Evolutionary conservation across 306 rosid genomes (phyloP).

Genomic region (Cicer pinnatifidum): DNA sequence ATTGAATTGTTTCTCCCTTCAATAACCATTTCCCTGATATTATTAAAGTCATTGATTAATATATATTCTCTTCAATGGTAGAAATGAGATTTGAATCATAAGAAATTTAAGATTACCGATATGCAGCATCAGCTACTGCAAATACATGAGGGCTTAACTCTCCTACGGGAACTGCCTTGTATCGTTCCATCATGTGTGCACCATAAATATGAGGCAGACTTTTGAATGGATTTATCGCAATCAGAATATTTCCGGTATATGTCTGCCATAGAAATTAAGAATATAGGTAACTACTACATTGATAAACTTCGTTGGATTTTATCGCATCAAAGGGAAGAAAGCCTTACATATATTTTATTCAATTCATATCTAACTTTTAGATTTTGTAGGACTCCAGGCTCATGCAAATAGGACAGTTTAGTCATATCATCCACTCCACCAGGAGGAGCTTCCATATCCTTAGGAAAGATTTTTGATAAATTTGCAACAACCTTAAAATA

Average conservation of each 20-base stretch:
- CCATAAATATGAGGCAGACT: conserved; percentile 91
- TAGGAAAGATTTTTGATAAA: conserved; percentile 70
- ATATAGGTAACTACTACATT: conserved; percentile 32
- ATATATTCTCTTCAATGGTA: conserved; percentile 39
- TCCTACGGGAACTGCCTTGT: conserved; percentile 96
- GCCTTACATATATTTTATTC: conserved; percentile 90
- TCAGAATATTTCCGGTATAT: conserved; percentile 95
- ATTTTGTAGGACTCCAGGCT: conserved; percentile 96
- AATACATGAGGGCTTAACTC: conserved; percentile 98
- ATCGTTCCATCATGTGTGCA: conserved; percentile 96
- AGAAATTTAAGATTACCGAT: conserved; percentile 61
- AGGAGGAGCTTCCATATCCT: conserved; percentile 90
- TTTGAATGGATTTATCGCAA: conserved; percentile 99
- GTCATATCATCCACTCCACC: conserved; percentile 99
- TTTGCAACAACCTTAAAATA: conserved; percentile 67
- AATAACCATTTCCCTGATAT: conserved; percentile 86
- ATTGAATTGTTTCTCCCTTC: conserved; percentile 95
- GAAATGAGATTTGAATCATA: conserved; percentile 36
- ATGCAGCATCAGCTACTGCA: conserved; percentile 98
- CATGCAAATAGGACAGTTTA: conserved; percentile 93
- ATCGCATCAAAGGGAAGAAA: conserved; percentile 38
- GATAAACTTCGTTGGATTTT: conserved; percentile 30
- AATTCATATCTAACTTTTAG: conserved; percentile 86
- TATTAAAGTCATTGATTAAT: conserved; percentile 32
- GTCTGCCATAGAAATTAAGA: conserved; percentile 64